Evolutionary conservation across 495 filamentous ascomycete genomes (phyloP).

Genomic region (Penicillium bialowiezense): DNA sequence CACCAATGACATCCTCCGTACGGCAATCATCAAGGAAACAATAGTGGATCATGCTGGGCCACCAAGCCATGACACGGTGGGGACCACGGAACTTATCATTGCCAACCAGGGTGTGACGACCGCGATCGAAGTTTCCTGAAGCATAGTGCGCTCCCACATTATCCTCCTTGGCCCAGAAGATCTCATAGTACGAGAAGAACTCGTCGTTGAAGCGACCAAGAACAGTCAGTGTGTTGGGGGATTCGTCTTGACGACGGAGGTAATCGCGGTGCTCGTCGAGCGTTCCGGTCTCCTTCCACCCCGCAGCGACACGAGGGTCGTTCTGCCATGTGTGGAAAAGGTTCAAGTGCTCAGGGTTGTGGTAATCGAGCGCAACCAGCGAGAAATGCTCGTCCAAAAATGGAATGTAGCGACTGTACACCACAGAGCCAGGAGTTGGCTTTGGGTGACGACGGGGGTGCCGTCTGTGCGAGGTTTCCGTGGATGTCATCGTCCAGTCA

Average conservation of each 20-base stretch:
- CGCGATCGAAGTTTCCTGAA: conserved; percentile 62
- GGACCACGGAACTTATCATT: conserved; percentile 60
- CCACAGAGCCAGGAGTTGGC: conserved; percentile 56
- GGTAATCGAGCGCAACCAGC: conserved; percentile 58
- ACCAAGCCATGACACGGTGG: conserved; percentile 67
- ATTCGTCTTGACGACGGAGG: conserved; percentile 55
- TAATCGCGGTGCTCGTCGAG: conserved; percentile 63
- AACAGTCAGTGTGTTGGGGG: conserved; percentile 60
- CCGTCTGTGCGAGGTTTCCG: conserved; percentile 42
- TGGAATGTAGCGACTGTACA: conserved; percentile 68
- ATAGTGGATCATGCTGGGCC: conserved; percentile 67
- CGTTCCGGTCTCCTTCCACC: conserved; percentile 66
- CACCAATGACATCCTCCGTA: conserved; percentile 59
- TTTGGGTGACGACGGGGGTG: conserved; percentile 62
- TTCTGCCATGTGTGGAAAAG: conserved; percentile 70
- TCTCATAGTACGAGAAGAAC: conserved; percentile 65
- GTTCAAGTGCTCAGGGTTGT: conserved; percentile 50
- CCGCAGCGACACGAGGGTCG: conserved; percentile 65
- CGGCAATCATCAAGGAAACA: conserved; percentile 68
- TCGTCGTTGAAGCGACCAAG: conserved; percentile 62
- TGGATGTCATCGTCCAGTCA: conserved; percentile 36
- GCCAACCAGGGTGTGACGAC: conserved; percentile 66
- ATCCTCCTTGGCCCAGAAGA: conserved; percentile 74
- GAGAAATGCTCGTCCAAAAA: conserved; percentile 66
- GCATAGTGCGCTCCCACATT: conserved; percentile 63